These are phyloP conservation scores for Syzygium syzygioides DNA, from an alignment of 441 rosid genomes.

Conservation along the genomic window DNA sequence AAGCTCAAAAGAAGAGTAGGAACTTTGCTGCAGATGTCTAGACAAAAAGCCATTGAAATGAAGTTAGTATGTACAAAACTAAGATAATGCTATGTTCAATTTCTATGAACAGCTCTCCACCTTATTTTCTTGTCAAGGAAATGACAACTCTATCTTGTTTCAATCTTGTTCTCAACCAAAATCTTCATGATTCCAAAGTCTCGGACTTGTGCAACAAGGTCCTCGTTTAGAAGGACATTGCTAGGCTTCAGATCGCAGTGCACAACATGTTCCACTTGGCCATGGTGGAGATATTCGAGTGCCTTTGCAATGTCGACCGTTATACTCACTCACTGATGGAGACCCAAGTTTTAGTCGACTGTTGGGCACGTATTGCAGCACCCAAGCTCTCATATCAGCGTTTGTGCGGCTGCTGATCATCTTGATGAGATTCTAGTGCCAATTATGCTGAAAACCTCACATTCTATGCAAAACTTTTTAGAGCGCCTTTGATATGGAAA, in stretches of 20 bases:
- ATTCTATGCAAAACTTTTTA: neutral
- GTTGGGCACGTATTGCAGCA: neutral
- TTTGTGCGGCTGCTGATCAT: fast-evolving
- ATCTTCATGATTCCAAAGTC: constrained; percentile 2
- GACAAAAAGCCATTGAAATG: neutral
- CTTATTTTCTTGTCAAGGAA: neutral
- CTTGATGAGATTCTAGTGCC: neutral
- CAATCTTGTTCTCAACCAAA: neutral
- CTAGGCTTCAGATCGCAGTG: neutral
- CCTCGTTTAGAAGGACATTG: constrained; percentile 13
- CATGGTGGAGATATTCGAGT: neutral
- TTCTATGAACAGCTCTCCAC: fast-evolving
- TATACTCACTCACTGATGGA: neutral
- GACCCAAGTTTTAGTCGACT: neutral
- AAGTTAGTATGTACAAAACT: fast-evolving
- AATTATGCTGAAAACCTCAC: too few species aligned
- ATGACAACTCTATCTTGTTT: neutral
- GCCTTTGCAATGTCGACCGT: neutral
- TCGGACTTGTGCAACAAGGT: neutral
- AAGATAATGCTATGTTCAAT: neutral
- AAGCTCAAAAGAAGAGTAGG: neutral
- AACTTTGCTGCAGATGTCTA: neutral
- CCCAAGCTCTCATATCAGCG: fast-evolving
- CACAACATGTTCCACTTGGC: neutral
- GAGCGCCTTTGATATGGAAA: neutral